phyloP scores from a whole-genome alignment of 352 stramenopile genomes.

The Pseudoperonospora humuli region DNA sequence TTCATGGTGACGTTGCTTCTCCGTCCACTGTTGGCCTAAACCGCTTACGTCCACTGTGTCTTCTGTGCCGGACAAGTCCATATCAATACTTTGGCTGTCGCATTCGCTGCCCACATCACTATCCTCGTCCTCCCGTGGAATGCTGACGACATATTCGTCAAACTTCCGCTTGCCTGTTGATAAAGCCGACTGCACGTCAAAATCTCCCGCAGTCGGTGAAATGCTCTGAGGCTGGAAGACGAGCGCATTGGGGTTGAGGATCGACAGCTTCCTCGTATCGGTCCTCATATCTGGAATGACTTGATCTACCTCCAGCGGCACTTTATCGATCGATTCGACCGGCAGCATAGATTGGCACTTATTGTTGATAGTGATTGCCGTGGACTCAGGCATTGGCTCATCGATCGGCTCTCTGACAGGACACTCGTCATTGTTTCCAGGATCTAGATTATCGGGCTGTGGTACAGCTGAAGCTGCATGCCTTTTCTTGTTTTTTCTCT shows the following conservation, averaged over 20 bases:
- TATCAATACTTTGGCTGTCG: conserved; percentile 10
- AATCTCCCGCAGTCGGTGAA: background rate
- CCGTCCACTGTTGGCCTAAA: conserved; percentile 8
- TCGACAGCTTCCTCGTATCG: conserved; percentile 10
- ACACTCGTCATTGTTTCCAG: background rate
- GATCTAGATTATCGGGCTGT: background rate
- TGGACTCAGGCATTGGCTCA: conserved; percentile 14
- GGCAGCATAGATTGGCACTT: conserved; percentile 7
- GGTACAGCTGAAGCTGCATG: background rate
- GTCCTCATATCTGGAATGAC: background rate
- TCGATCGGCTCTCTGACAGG: conserved; percentile 5
- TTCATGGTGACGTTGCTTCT: conserved; percentile 34
- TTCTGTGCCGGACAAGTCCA: conserved; percentile 18
- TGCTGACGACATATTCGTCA: conserved; percentile 57
- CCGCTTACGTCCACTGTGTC: conserved; percentile 12
- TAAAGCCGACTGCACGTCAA: background rate
- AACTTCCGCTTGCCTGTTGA: conserved; percentile 55
- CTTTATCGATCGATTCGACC: conserved; percentile 10
- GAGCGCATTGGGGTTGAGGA: conserved; percentile 51
- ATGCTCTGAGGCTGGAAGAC: conserved; percentile 40
- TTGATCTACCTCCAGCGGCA: conserved; percentile 7
- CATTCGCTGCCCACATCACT: conserved; percentile 13
- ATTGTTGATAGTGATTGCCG: background rate
- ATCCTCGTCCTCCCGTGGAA: conserved; percentile 27
- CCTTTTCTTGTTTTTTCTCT: conserved; percentile 34